A percentile compares a stretch with the other conserved stretches of the same genome.
Evolutionary conservation across 192 early-diverging fungal genomes (phyloP).

Genomic region (Piromyces sp.): DNA sequence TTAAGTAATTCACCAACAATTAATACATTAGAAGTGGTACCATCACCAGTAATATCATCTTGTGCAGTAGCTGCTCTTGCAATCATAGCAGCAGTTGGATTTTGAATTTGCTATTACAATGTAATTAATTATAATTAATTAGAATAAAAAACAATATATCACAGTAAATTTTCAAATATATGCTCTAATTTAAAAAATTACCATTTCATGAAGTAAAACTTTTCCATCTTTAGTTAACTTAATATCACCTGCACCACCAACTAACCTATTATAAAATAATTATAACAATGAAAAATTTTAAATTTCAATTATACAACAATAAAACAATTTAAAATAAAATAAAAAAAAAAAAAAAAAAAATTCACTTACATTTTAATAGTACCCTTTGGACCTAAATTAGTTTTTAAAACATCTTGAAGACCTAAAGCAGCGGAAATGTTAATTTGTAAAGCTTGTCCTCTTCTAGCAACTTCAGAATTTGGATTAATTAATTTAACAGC

Average conservation of each 20-base stretch:
- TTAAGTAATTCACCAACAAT: conserved; percentile 94
- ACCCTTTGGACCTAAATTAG: conserved; percentile 93
- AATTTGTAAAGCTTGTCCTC: conserved; percentile 89
- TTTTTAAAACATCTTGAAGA: conserved; percentile 83
- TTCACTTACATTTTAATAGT: conserved; percentile 83
- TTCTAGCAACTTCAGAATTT: conserved; percentile 93
- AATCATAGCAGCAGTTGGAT: conserved; percentile 98
- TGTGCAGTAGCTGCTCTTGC: conserved; percentile 96
- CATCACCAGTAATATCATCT: conserved; percentile 97
- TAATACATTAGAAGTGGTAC: conserved; percentile 92
- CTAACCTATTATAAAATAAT: conserved; percentile 40
- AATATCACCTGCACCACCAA: conserved; percentile 85
- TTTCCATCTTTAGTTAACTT: conserved; percentile 99
- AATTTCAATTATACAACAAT: too few species aligned
- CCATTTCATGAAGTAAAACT: conserved; percentile 95
- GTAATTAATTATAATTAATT: too few species aligned
- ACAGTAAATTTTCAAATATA: too few species aligned
- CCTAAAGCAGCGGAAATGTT: conserved; percentile 93
- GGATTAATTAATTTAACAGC: conserved; percentile 92
- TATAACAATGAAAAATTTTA: not conserved
- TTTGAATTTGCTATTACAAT: conserved; percentile 86
- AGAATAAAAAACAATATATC: too few species aligned
- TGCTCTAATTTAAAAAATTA: too few species aligned
- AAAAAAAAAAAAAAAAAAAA: not conserved
- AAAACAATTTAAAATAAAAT: too few species aligned